Evolutionary conservation across 106 monocot species (phyloP).

Genomic region (Iris macrosiphon): DNA sequence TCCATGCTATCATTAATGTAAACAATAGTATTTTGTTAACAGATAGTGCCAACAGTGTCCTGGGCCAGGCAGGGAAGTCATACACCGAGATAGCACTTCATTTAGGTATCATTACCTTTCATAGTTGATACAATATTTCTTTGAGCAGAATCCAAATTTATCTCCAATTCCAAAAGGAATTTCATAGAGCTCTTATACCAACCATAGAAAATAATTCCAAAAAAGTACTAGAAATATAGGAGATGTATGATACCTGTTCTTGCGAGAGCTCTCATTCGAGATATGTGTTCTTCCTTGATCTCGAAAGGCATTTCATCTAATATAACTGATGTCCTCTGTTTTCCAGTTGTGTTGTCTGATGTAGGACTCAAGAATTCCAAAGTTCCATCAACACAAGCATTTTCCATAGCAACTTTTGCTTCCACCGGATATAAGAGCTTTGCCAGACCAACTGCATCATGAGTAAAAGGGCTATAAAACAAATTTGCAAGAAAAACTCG

Average conservation of each 20-base stretch:
- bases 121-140: not conserved
- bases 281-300: conserved; percentile 38
- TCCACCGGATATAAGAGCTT: conserved; percentile 65
- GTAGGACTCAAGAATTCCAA: conserved; percentile 40
- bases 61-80: no score
- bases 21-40: no score
- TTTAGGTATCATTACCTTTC: no score
- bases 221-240: not conserved
- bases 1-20: no score
- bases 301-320: conserved; percentile 50
- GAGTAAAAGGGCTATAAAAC: not conserved
- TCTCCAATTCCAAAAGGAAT: not conserved
- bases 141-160: not conserved
- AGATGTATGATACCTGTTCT: conserved; percentile 42
- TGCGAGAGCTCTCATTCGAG: conserved; percentile 52
- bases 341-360: conserved; percentile 1
- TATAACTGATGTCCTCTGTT: conserved; percentile 19
- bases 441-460: conserved; percentile 58
- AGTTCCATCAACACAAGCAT: conserved; percentile 72
- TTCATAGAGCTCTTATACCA: not conserved
- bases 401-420: conserved; percentile 66
- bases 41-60: no score
- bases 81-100: no score
- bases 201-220: not conserved
- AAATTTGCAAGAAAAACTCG: not conserved